Base-by-base conservation (phyloP, 768 basidiomycete genomes). In the Pulveroboletus sp. region DNA sequence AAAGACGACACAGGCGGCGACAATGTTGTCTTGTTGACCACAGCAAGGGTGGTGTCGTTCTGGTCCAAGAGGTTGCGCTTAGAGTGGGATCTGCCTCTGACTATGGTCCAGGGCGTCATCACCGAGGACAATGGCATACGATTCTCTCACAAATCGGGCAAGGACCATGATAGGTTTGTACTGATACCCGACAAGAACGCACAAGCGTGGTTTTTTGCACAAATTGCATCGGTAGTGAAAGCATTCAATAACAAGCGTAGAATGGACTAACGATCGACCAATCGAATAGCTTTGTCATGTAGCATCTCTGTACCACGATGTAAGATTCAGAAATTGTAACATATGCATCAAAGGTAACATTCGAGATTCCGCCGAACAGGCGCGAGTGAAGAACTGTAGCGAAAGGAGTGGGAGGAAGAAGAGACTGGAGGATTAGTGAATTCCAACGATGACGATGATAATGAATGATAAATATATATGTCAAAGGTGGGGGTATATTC, bases 91-190 rank as follows among this genome's bases (percentile, higher is more conserved):
- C 72, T 97, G 13, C 85, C 93, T 0, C 83, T 98, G 64, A 81
- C 80, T 17, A 84, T 90, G 56, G 81, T 97, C 4, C 85, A 90
- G 65, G 90, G 90, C 16, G 82, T 98, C 38, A 87, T 85, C 4
- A 83, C 91, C 23, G 94, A 97, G 63, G 86, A 94, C 60, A 90
- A 83, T 14, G 94, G 94, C 1, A 90, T 99, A 61, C 80, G 88
- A 16, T 89, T 93, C 61, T 80, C 86, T 13, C 82, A 94, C 67
- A 94, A 88, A 60, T 71, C 75, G 3, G 89, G 89, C 49, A 80
- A 74, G 61, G 85, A 85, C 48, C 75, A 82, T 49, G 86, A 91
- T 69, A 85, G 78, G 59, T 90, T 89, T 65, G 78, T 88, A 12
- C 73, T 82, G 62, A 85, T 90, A 59, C 79, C 84, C 4, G 87